phyloP scores from a whole-genome alignment of 306 rosid species.

The Castanea mollissima region DNA sequence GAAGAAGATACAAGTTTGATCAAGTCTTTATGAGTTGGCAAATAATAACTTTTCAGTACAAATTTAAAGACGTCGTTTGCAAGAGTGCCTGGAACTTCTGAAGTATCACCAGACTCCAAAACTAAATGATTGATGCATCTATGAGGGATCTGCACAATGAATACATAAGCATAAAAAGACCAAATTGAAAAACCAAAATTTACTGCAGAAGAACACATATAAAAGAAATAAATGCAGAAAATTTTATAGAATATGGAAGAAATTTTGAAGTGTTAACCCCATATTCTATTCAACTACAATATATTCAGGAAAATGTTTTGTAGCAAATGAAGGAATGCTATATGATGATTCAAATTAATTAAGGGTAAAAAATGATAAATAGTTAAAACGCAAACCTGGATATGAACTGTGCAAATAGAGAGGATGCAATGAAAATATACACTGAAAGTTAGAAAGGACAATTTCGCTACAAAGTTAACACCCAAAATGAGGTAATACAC shows the following conservation, averaged over 20 bases:
- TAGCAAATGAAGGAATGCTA: background rate
- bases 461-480: background rate
- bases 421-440: background rate
- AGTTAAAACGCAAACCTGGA: background rate
- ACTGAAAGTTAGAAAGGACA: background rate
- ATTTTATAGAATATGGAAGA: constrained; percentile 36
- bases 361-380: background rate
- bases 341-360: background rate
- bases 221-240: constrained; percentile 18
- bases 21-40: constrained; percentile 40
- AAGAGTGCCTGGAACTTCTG: constrained; percentile 74
- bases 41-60: constrained; percentile 43
- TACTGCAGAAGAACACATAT: constrained; percentile 6
- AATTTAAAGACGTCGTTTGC: constrained; percentile 68
- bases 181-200: constrained; percentile 31
- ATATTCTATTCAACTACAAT: constrained; percentile 11
- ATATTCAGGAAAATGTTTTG: background rate
- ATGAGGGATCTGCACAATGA: constrained; percentile 74
- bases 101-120: constrained; percentile 84
- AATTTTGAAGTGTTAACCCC: constrained; percentile 11
- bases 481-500: background rate
- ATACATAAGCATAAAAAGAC: constrained; percentile 56
- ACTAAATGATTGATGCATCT: constrained; percentile 72
- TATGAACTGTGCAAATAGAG: background rate
- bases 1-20: constrained; percentile 28